Evolutionary conservation across 78 protist species (phyloP).

Genomic region (Dictyostelium firmibasis): DNA sequence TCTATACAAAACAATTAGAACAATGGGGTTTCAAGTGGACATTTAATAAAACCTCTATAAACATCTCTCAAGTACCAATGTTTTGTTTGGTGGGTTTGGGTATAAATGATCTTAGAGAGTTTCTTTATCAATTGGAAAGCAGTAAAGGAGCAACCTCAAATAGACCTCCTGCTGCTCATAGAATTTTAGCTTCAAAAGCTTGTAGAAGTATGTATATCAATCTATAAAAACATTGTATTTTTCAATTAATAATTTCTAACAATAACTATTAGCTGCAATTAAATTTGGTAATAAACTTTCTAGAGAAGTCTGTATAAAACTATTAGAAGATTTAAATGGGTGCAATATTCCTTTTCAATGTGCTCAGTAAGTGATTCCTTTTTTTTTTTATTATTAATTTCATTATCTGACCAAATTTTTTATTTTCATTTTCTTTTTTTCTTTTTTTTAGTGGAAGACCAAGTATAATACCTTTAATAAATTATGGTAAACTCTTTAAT

Average conservation of each 20-base stretch:
- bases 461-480: background rate
- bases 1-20: background rate
- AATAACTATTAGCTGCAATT: conserved; percentile 42
- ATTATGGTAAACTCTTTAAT: background rate
- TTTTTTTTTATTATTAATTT: no score
- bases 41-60: background rate
- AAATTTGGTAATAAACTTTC: conserved; percentile 42
- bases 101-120: conserved; percentile 29
- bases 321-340: conserved; percentile 19
- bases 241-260: no score
- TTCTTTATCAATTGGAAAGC: conserved; percentile 13
- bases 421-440: background rate
- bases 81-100: conserved; percentile 28
- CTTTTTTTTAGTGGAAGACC: conserved; percentile 23
- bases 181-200: conserved; percentile 21
- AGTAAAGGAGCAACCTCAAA: conserved; percentile 7
- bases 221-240: no score
- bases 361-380: conserved; percentile 29
- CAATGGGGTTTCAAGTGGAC: conserved; percentile 30
- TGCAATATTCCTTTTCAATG: conserved; percentile 73
- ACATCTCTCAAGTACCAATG: conserved; percentile 16
- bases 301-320: background rate
- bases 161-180: conserved; percentile 17
- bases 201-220: conserved; percentile 24
- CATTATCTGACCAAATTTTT: background rate